A percentile compares a stretch with the other conserved stretches of the same genome.
Evolutionary conservation across 495 filamentous ascomycete species (phyloP).

Genomic region (Xylaria cubensis): DNA sequence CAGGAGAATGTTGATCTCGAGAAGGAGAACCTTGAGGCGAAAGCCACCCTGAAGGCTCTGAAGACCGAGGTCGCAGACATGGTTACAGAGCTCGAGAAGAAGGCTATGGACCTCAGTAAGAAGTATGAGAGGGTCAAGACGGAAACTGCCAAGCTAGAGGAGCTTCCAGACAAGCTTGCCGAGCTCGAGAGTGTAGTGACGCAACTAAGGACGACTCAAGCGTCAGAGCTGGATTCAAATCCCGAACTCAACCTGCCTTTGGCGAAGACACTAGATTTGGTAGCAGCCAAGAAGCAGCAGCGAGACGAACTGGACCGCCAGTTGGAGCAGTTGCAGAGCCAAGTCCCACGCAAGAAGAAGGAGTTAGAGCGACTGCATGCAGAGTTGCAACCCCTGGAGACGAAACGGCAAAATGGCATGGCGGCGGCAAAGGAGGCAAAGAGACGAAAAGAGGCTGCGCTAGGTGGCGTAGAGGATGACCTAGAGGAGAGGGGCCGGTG

Average conservation of each 20-base stretch:
- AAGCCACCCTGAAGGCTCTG: conserved; percentile 74
- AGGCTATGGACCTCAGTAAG: conserved; percentile 63
- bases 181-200: conserved; percentile 66
- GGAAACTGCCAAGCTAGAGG: conserved; percentile 63
- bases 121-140: conserved; percentile 68
- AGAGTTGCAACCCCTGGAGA: conserved; percentile 75
- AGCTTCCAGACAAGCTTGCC: conserved; percentile 69
- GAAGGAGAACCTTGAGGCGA: conserved; percentile 69
- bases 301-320: conserved; percentile 70
- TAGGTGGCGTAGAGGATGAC: conserved; percentile 74
- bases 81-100: conserved; percentile 72
- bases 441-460: conserved; percentile 73
- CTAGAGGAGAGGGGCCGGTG: conserved; percentile 83
- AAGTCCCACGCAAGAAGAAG: conserved; percentile 72
- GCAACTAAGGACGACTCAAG: conserved; percentile 52
- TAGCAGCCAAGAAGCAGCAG: conserved; percentile 67
- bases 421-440: conserved; percentile 79
- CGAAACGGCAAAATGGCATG: conserved; percentile 69
- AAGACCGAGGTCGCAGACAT: conserved; percentile 81
- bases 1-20: conserved; percentile 86
- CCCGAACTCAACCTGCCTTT: conserved; percentile 61
- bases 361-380: conserved; percentile 74
- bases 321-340: conserved; percentile 66
- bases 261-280: conserved; percentile 61
- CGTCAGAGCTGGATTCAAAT: conserved; percentile 40